phyloP scores from a whole-genome alignment of 495 filamentous ascomycete species.

The Parathielavia hyrcaniae region DNA sequence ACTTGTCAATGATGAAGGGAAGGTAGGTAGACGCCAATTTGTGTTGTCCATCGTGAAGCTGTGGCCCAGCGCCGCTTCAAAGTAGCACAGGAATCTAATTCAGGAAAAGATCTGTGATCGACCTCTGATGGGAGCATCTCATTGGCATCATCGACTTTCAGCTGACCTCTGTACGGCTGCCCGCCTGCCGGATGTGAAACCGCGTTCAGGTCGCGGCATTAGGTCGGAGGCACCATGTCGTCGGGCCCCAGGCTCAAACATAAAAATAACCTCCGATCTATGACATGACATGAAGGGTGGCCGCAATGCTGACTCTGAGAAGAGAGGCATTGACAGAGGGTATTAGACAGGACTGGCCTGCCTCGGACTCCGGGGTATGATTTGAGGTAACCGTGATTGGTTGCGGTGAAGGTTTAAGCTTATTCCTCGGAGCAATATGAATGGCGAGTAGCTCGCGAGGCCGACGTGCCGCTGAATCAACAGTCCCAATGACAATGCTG shows the following conservation, averaged over 20 bases:
- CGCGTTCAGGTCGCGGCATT: constrained; percentile 6
- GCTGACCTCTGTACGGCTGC: constrained; percentile 26
- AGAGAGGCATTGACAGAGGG: constrained; percentile 1
- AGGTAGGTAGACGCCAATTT: too few relatives aligned
- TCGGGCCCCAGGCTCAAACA: constrained; percentile 19
- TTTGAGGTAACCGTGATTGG: neutral
- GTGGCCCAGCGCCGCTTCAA: neutral
- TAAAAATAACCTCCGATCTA: constrained; percentile 17
- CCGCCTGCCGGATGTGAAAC: constrained; percentile 15
- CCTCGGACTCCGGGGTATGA: neutral
- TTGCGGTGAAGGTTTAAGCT: constrained; percentile 20
- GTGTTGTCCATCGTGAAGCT: neutral
- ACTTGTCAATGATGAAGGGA: too few relatives aligned
- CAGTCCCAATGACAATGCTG: too few relatives aligned
- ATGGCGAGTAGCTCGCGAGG: neutral
- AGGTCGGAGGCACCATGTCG: constrained; percentile 18
- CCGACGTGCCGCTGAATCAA: neutral
- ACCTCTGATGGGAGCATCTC: neutral
- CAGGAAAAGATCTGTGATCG: constrained; percentile 14
- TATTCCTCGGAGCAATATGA: constrained; percentile 5
- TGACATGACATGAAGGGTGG: neutral
- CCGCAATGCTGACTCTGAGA: neutral
- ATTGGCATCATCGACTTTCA: constrained; percentile 19
- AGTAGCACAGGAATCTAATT: constrained; percentile 21
- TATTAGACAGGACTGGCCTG: too few relatives aligned